Base-by-base conservation (phyloP, 148 eudicot genomes). In the Camellia lanceoleosa region DNA sequence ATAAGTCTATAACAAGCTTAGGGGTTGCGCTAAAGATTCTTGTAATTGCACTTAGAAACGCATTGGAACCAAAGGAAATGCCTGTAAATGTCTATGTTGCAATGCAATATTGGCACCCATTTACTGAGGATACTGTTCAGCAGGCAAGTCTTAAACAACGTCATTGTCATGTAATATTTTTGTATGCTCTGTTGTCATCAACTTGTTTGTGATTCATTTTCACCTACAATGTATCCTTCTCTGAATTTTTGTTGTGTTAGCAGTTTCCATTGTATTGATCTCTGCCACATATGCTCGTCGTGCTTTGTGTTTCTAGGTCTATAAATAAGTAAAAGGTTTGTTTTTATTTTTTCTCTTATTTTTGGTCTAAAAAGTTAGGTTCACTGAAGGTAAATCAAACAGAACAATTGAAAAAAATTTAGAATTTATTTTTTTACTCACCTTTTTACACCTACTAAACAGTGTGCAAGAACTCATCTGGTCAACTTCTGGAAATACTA, bases 91-190 rank as follows among this genome's bases (percentile, higher is more conserved):
- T 95, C 46, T 95, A 95, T 82, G 94, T 95, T 65, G 98, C 94
- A 80, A 95, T 95, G 98, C 86, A 97, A 5, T 95, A 95, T 83
- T 95, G 98, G 98, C 89, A 87, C 71, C 98, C 98, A 14, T 95
- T 89, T 78, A 95, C 98, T 49, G 97, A 95, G 84, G 98, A 95
- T 82, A 97, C 98, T 73, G 91, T 93, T 86, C 82, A 88, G 15
- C 93, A 23, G 30, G 30, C 79, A 83, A 77, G 84, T 82, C 1
- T 59, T 63, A 10, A 66, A 12, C 43, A n/a, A 51, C 16, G 30
- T 38, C 23, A 52, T 61, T 49, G 52, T 49, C 51, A 63, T 69
- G 54, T 20, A 58, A 46, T 19, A 18, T 44, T 30, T 23, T 52
- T 14, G 18, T 38, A n/a, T 23, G 20, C n/a, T 42, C 19, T 54